Evolutionary conservation across 306 rosid species (phyloP).

Genomic region (Quercus robur): DNA sequence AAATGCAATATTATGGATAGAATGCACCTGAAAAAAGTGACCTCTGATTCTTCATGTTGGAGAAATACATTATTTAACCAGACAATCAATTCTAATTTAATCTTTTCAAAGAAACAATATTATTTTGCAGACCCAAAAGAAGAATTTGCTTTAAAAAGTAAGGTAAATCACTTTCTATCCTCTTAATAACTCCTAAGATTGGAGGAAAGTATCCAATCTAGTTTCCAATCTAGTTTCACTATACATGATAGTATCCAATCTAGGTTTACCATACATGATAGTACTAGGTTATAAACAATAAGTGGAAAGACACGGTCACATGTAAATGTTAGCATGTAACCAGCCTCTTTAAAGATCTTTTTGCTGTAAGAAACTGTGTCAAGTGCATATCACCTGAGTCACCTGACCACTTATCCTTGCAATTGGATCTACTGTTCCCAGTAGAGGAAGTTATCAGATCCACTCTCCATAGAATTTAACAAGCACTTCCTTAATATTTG

Average conservation of each 20-base stretch:
- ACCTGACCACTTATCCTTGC: too few relatives aligned
- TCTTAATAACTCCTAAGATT: background rate
- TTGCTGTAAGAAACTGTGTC: too few relatives aligned
- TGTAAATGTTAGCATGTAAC: background rate
- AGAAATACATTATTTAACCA: background rate
- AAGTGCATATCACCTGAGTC: too few relatives aligned
- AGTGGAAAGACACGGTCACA: background rate
- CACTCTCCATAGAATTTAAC: too few relatives aligned
- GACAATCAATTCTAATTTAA: background rate
- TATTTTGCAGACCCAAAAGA: background rate
- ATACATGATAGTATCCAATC: background rate
- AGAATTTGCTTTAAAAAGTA: background rate
- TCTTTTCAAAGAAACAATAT: background rate
- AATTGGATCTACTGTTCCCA: too few relatives aligned
- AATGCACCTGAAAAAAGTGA: slow-evolving; percentile 29
- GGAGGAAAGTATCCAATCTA: background rate
- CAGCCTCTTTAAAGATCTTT: too few relatives aligned
- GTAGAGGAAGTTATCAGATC: too few relatives aligned
- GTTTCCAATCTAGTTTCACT: background rate
- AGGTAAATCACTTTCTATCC: background rate
- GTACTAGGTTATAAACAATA: background rate
- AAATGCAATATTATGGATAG: slow-evolving; percentile 15
- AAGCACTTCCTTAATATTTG: too few relatives aligned
- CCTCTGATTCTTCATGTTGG: slow-evolving; percentile 2
- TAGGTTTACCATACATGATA: background rate